Conservation (phyloP, 352 stramenopile genomes). For the Pythium grandisporangium region DNA sequence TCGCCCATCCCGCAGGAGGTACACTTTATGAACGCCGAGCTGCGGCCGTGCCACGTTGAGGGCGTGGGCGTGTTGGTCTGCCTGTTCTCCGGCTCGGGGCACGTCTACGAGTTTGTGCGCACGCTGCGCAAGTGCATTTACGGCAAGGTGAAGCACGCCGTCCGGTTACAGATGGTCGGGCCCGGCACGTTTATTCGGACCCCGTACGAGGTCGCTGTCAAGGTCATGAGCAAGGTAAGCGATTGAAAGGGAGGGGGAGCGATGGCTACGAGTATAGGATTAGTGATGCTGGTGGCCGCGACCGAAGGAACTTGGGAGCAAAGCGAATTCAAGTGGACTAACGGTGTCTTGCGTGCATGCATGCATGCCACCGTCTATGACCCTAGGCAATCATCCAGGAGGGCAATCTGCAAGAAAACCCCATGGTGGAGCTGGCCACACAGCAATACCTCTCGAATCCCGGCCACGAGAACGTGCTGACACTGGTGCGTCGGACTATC, state of each 20-base stretch:
- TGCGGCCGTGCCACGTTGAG: constrained; percentile 66
- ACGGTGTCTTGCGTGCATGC: neutral
- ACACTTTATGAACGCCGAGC: constrained; percentile 80
- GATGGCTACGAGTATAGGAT: no score
- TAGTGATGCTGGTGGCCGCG: no score
- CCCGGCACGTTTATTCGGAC: constrained; percentile 75
- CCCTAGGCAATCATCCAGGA: constrained; percentile 76
- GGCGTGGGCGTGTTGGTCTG: constrained; percentile 66
- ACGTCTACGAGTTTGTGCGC: constrained; percentile 81
- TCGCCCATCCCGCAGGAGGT: constrained; percentile 83
- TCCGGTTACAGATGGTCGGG: constrained; percentile 66
- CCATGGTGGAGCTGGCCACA: constrained; percentile 72
- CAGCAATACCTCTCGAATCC: constrained; percentile 78
- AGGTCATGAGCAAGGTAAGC: constrained; percentile 83
- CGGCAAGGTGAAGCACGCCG: constrained; percentile 82
- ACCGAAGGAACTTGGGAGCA: no score
- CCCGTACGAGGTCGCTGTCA: constrained; percentile 76
- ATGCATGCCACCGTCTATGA: no score
- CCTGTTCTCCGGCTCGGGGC: constrained; percentile 70
- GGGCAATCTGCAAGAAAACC: constrained; percentile 83
- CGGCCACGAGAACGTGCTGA: constrained; percentile 78
- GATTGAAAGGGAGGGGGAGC: no score
- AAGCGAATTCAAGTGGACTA: neutral
- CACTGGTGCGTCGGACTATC: constrained; percentile 34
- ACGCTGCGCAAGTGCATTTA: constrained; percentile 85